Percentiles rank a stretch among this genome's conserved stretches.
phyloP scores from a whole-genome alignment of 768 basidiomycete genomes.

The Dacryopinax spathularia region DNA sequence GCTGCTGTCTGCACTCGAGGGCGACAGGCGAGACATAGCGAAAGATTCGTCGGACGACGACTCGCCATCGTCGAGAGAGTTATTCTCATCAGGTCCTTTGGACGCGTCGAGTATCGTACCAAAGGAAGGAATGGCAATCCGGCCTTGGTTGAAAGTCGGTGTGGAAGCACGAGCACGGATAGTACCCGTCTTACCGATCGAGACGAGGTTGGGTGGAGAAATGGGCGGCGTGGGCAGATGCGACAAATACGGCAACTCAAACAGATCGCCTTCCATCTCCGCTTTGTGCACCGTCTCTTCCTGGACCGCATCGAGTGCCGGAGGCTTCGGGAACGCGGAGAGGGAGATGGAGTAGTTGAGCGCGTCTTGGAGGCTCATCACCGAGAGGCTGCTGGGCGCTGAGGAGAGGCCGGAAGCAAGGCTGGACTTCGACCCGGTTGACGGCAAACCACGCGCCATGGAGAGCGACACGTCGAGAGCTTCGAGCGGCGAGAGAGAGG shows the following conservation, averaged over 20 bases:
- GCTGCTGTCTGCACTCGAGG: background rate
- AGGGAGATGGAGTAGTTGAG: background rate
- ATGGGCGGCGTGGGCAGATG: constrained; percentile 9
- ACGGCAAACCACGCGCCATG: background rate
- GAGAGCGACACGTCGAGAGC: background rate
- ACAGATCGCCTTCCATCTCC: background rate
- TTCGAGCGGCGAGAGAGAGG: background rate
- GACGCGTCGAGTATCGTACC: background rate
- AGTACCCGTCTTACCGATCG: constrained; percentile 5
- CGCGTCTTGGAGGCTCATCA: background rate
- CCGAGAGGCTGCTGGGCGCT: background rate
- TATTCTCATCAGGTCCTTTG: background rate
- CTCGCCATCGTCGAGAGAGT: background rate
- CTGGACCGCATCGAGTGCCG: background rate
- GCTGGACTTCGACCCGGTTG: background rate
- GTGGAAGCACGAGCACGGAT: background rate
- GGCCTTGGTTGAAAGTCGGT: background rate
- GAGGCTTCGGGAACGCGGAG: background rate
- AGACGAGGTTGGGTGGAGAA: constrained; percentile 1
- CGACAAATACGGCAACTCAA: background rate
- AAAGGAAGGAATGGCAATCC: background rate
- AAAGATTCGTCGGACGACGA: background rate
- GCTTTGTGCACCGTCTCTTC: background rate
- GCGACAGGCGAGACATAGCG: background rate
- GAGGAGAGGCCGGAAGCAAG: background rate